Base-by-base conservation (phyloP, 352 stramenopile genomes). In the Pythium plurisporium region DNA sequence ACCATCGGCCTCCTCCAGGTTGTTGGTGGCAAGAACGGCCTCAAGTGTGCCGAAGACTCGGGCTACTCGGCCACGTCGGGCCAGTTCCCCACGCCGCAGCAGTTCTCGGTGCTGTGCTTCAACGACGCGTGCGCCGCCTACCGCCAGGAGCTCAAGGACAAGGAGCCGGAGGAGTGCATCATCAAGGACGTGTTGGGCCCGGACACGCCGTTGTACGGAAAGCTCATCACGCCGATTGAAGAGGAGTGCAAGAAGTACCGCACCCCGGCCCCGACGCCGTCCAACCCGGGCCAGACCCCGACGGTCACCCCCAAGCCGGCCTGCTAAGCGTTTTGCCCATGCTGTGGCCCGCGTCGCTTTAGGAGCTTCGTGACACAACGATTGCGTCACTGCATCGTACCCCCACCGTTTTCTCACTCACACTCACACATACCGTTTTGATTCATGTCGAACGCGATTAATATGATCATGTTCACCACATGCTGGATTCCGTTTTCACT, bases 61-160 rank as follows among this genome's bases (percentile, higher is more conserved):
- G 37, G 27, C 15, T 57, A 57, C 50, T 40, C 23, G 36, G 25
- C 38, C 25, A 48, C 38, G 8, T 48, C 50, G 37, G 37, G 37
- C n/a, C 9, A 5, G 36, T 7, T 40, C 23, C 50, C 50, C 3
- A 57, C 50, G 23, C 37, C 47, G 17, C 37, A 7, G 14, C 50
- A 57, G 50, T 48, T 41, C 50, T 30, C 26, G 3, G 38, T 48
- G 36, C 36, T 57, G 15, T 57, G 50, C 50, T 48, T 48, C 37
- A 57, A 40, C 50, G 37, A 57, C 25, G 50, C 34, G 20, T 55
- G 47, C 47, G 22, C 34, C 8, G 15, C 11, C 9, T 55, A 57
- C 50, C 38, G 50, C 50, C 20, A 27, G 20, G 37, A 48, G 50
- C 50, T 52, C 27, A 37, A 41, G 45, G 45, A 27, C 30, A 26